Base-by-base conservation (phyloP, 2,329 filamentous ascomycete species). In the Fusarium lyarnte region DNA sequence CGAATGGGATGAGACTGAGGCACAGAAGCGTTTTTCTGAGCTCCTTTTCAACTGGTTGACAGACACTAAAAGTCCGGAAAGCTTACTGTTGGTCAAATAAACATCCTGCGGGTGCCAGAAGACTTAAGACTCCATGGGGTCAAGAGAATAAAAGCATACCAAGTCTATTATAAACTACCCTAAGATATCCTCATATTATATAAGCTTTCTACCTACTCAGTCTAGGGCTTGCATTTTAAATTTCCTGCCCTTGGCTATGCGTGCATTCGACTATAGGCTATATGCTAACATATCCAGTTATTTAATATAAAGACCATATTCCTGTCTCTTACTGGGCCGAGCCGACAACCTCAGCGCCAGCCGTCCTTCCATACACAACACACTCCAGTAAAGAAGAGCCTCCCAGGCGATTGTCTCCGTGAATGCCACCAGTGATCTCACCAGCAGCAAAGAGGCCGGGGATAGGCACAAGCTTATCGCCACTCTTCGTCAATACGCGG, bases 401-500 rank as follows among this genome's bases (percentile, higher is more conserved):
- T 21, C 89, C 89, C 1, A 92, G 77, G 19, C 90, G 82, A 74
- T 91, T 91, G 52, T 87, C 88, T 0, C 90, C 89, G 74, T 92
- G 90, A 12, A 92, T 82, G 0, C 90, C 90, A 0, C 90, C 90
- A 0, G 89, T 90, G 23, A 91, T 86, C 81, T 92, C 90, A 0
- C 90, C 90, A 0, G 90, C 89, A 0, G 86, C 89, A 86, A 88
- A 91, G 1, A 92, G 73, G 0, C 90, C 89, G 6, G 82, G 76
- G 38, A 92, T 87, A 0, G 84, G 84, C 36, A 77, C 77, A 17
- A 83, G 77, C 6, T 80, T 76, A 10, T 82, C 79, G 6, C 74
- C 76, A 0, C 73, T 78, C 5, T 79, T 75, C 12, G 77, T 79
- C 17, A 92, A 74, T 0, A 91, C 85, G 69, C 87, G 85, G 2